phyloP scores from a whole-genome alignment of 805 yeast genomes.

The Nakazawaea anatomiae region DNA sequence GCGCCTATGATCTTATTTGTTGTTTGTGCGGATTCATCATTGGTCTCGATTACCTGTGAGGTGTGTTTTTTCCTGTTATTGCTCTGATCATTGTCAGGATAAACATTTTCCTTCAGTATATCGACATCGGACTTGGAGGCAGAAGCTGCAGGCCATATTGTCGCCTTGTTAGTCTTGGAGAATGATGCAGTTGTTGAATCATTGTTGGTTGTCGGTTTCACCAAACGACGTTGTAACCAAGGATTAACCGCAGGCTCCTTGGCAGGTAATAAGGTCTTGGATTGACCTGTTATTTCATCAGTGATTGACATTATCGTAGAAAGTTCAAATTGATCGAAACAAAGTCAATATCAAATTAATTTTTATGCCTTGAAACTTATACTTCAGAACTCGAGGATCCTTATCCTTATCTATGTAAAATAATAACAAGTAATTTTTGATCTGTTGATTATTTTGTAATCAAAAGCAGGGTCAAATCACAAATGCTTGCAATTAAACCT shows the following conservation, averaged over 20 bases:
- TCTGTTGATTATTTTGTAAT: too few species aligned
- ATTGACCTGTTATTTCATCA: background rate
- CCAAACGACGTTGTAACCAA: slow-evolving; percentile 5
- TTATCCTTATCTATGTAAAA: too few species aligned
- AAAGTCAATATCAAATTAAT: too few species aligned
- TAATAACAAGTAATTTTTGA: too few species aligned
- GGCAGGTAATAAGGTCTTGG: slow-evolving; percentile 8
- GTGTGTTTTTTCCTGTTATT: background rate
- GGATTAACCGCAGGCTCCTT: slow-evolving; percentile 10
- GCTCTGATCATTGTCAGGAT: background rate
- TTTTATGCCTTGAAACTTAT: too few species aligned
- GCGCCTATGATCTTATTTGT: too few species aligned
- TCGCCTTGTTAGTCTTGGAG: background rate
- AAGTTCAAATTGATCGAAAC: background rate
- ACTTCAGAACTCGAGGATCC: too few species aligned
- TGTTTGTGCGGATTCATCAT: background rate
- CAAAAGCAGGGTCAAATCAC: too few species aligned
- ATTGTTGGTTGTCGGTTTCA: background rate
- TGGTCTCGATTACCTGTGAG: background rate
- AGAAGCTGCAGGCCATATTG: background rate
- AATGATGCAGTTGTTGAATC: background rate
- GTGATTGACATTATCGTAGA: background rate
- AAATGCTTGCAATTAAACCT: too few species aligned
- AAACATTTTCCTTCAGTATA: background rate
- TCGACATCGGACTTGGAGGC: background rate